Evolutionary conservation across 228 moss, liverwort and hornwort genomes (phyloP).

Genomic region (Sphagnum magellanicum): DNA sequence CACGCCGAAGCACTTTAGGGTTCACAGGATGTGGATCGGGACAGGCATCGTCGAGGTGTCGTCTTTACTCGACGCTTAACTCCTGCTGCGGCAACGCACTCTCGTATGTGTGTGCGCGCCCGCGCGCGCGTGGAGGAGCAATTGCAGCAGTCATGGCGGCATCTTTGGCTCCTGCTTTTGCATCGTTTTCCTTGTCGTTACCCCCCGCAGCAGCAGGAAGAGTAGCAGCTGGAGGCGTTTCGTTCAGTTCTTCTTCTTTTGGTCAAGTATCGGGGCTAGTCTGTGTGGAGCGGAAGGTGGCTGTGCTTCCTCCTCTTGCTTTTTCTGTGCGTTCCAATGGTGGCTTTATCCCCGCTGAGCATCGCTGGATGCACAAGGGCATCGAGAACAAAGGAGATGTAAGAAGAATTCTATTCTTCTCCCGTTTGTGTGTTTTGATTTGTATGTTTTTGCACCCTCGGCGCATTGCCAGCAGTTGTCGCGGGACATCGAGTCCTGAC

Average conservation of each 20-base stretch:
- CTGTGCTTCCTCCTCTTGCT: slow-evolving; percentile 18
- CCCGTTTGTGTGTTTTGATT: too few species aligned
- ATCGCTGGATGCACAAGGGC: slow-evolving; percentile 77
- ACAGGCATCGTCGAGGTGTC: too few species aligned
- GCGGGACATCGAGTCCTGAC: not conserved
- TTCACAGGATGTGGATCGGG: too few species aligned
- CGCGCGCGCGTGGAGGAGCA: too few species aligned
- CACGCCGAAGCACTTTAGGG: too few species aligned
- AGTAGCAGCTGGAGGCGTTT: not conserved
- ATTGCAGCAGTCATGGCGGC: slow-evolving; percentile 5
- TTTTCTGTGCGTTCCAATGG: slow-evolving; percentile 53
- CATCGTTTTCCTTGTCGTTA: slow-evolving; percentile 1
- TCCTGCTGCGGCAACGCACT: too few species aligned
- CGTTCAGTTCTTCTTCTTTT: slow-evolving; percentile 31
- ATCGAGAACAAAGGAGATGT: slow-evolving; percentile 67
- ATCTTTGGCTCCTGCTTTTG: slow-evolving; percentile 18
- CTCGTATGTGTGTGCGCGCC: too few species aligned
- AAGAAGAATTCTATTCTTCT: not conserved
- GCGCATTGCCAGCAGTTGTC: not conserved
- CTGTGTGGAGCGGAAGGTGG: slow-evolving; percentile 33
- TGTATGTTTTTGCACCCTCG: not conserved
- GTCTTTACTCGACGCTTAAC: too few species aligned
- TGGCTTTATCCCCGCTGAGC: slow-evolving; percentile 68
- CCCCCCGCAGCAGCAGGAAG: not conserved
- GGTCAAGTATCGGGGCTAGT: slow-evolving; percentile 7